phyloP scores from a whole-genome alignment of 352 stramenopile species.

The Aphanomyces astaci region DNA sequence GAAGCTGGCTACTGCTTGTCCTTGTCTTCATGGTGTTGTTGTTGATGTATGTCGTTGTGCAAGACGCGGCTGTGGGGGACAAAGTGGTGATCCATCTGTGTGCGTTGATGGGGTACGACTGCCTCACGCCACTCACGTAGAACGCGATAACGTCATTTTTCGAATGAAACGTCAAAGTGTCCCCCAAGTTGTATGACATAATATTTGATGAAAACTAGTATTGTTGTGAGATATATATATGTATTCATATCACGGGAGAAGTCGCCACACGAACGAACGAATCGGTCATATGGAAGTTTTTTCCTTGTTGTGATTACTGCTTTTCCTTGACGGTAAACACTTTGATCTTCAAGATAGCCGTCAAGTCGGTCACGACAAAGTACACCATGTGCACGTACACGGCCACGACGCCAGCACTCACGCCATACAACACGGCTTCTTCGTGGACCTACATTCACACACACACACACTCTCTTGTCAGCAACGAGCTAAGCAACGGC shows the following conservation, averaged over 20 bases:
- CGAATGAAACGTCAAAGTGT: background rate
- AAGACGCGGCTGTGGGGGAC: background rate
- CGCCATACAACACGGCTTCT: slow-evolving; percentile 58
- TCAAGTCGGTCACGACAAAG: slow-evolving; percentile 64
- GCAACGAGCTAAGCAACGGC: too few species aligned
- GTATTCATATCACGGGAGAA: too few species aligned
- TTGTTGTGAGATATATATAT: too few species aligned
- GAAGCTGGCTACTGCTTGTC: background rate
- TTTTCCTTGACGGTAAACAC: slow-evolving; percentile 46
- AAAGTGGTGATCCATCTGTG: background rate
- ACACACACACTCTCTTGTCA: too few species aligned
- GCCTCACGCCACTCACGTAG: slow-evolving; percentile 3
- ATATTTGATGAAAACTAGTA: too few species aligned
- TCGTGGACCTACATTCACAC: slow-evolving; percentile 53
- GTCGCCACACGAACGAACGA: too few species aligned
- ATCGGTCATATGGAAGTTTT: too few species aligned
- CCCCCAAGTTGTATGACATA: too few species aligned
- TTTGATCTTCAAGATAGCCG: slow-evolving; percentile 62
- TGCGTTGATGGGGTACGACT: slow-evolving; percentile 9
- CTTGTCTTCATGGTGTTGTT: background rate
- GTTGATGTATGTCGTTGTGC: background rate
- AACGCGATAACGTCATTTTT: too few species aligned
- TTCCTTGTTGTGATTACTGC: background rate
- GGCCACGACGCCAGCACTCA: slow-evolving; percentile 62
- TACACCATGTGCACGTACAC: slow-evolving; percentile 81